These are phyloP conservation scores for Pichia sp. DNA, from an alignment of 1,139 yeast species.

Conservation along the genomic window DNA sequence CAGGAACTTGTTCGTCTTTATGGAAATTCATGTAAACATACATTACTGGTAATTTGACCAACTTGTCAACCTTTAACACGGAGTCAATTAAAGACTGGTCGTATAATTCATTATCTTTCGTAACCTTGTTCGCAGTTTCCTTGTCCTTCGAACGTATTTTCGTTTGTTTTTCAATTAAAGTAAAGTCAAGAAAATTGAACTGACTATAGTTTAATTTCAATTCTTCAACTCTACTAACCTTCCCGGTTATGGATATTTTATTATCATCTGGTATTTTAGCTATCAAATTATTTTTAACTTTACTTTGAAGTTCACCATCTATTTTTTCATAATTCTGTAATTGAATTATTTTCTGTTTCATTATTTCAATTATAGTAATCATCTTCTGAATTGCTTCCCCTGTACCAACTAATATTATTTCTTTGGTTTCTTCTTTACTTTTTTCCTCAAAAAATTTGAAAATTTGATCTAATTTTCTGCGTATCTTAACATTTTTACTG, in stretches of 20 bases:
- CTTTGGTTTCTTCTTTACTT: conserved; percentile 5
- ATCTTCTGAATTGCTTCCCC: conserved; percentile 25
- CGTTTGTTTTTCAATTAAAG: conserved; percentile 1
- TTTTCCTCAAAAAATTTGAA: conserved; percentile 10
- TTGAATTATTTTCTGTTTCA: conserved; percentile 22
- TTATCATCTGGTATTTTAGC: conserved; percentile 15
- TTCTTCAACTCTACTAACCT: background rate
- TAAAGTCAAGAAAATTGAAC: conserved; percentile 22
- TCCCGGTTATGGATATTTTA: conserved; percentile 3
- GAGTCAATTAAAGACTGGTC: background rate
- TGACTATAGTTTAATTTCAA: conserved; percentile 13
- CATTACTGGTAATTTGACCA: conserved; percentile 18
- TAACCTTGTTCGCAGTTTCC: background rate
- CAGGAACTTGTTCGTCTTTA: conserved; percentile 1
- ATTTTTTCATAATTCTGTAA: background rate
- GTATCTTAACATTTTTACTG: conserved; percentile 23
- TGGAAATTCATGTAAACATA: conserved; percentile 18
- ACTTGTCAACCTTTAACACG: conserved; percentile 11
- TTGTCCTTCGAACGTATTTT: background rate
- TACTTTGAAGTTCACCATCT: background rate
- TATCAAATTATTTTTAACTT: conserved; percentile 8
- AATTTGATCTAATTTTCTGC: conserved; percentile 17
- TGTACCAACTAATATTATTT: conserved; percentile 19
- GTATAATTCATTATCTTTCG: background rate
- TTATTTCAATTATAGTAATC: conserved; percentile 25